Conservation (phyloP, 148 eudicot genomes). For the Chenopodium formosanum region DNA sequence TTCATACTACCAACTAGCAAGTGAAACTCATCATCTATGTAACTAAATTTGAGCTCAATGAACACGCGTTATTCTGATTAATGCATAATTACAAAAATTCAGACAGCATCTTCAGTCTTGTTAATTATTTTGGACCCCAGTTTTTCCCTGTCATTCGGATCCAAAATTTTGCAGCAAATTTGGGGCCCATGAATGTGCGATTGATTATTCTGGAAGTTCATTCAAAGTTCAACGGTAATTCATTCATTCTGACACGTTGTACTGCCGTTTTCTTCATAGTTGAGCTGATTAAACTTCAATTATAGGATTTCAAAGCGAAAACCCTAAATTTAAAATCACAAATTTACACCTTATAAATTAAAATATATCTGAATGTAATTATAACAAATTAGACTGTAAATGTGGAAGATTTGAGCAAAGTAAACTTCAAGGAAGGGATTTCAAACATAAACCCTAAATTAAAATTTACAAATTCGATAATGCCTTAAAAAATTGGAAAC, state of each 20-base stretch:
- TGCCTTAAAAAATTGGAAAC: too few species aligned
- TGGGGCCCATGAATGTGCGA: neutral
- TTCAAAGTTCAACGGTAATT: neutral
- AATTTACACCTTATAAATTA: too few species aligned
- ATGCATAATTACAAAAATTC: neutral
- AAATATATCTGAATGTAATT: neutral
- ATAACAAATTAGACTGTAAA: too few species aligned
- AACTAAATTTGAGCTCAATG: neutral
- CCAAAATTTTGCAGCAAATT: neutral
- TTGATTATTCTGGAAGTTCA: constrained; percentile 1
- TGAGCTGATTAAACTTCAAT: neutral
- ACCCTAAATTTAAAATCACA: neutral
- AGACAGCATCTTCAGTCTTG: constrained; percentile 9
- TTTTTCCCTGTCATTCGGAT: neutral
- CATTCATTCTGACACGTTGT: neutral
- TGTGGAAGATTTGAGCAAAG: neutral
- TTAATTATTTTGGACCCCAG: neutral
- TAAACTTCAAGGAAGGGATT: too few species aligned
- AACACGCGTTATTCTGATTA: constrained; percentile 2
- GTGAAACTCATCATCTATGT: neutral
- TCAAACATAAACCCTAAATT: too few species aligned
- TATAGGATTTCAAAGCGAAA: too few species aligned
- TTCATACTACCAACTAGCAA: constrained; percentile 5
- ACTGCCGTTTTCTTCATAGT: neutral
- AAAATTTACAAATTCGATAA: too few species aligned